These are phyloP conservation scores for Leishmania arabica DNA, from an alignment of 208 protist genomes.

Conservation along the genomic window DNA sequence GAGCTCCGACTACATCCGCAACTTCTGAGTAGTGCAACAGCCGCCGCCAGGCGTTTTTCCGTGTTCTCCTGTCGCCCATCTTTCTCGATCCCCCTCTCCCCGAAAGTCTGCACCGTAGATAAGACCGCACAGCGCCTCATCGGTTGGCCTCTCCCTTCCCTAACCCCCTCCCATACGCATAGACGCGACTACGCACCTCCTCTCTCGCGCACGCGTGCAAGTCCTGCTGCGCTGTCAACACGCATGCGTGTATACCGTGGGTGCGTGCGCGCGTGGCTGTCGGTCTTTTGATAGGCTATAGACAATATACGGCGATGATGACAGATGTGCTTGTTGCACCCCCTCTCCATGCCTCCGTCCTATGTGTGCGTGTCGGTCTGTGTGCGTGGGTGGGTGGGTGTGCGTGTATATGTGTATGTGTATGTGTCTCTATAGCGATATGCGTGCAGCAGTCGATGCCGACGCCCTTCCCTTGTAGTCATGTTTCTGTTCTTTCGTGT, in stretches of 20 bases:
- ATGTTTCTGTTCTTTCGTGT: neutral
- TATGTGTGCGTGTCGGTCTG: neutral
- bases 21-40: conserved; percentile 50
- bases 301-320: neutral
- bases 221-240: neutral
- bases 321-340: neutral
- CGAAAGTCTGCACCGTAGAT: neutral
- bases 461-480: neutral
- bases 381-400: neutral
- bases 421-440: neutral
- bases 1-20: conserved; percentile 94
- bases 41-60: neutral
- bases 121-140: neutral
- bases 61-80: neutral
- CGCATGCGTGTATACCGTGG: neutral
- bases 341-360: neutral
- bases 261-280: neutral
- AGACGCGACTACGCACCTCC: neutral
- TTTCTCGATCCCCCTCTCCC: neutral
- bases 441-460: neutral
- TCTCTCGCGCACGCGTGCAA: neutral
- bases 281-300: neutral
- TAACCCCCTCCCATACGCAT: neutral
- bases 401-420: neutral
- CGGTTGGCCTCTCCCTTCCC: neutral